Percentiles rank a stretch among this genome's conserved stretches.
These are phyloP conservation scores for Tetragonia tetragonoides DNA, from an alignment of 148 eudicot genomes.

Conservation along the genomic window DNA sequence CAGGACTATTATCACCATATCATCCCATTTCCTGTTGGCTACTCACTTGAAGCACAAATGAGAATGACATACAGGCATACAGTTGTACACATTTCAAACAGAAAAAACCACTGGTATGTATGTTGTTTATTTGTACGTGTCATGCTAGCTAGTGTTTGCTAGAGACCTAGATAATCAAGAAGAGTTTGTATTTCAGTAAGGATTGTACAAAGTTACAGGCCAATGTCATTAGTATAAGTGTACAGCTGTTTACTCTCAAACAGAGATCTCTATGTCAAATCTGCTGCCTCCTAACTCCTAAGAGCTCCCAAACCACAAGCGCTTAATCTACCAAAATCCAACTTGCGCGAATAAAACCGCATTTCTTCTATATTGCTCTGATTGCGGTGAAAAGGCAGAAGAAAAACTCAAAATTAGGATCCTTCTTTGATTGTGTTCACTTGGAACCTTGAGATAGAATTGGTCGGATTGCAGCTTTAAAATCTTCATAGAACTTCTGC, in stretches of 20 bases:
- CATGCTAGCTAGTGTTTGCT: not conserved
- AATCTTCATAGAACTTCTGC: conserved; percentile 75
- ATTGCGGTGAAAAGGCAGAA: no score
- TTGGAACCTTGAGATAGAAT: conserved; percentile 35
- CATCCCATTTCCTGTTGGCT: no score
- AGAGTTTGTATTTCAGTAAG: not conserved
- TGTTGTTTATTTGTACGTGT: not conserved
- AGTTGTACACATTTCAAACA: not conserved
- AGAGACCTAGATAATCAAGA: no score
- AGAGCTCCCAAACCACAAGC: no score
- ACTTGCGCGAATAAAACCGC: not conserved
- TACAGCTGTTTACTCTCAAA: not conserved
- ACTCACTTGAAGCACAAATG: no score
- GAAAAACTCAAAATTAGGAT: not conserved
- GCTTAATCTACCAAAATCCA: no score
- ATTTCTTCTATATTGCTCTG: not conserved
- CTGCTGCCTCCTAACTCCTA: not conserved
- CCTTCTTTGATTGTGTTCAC: not conserved
- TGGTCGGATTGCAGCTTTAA: conserved; percentile 56
- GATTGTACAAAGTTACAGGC: not conserved
- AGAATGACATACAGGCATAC: no score
- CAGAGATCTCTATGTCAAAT: not conserved
- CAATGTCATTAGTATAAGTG: not conserved
- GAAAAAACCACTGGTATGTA: not conserved
- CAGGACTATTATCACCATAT: no score